Conservation (phyloP, 331 rosid genomes). For the Spiraea crenata region DNA sequence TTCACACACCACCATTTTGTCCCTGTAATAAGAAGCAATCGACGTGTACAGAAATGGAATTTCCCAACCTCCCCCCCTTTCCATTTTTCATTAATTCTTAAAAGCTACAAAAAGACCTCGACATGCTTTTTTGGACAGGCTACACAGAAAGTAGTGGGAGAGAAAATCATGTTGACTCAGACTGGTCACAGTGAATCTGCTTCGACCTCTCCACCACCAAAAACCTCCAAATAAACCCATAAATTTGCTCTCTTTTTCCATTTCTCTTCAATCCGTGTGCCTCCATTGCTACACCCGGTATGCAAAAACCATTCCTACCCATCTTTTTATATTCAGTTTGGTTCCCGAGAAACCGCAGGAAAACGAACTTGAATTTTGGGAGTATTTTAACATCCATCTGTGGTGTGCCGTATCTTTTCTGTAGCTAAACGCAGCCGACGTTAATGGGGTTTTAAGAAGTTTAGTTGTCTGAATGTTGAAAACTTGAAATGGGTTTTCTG, state of each 20-base stretch:
- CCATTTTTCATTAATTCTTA: constrained; percentile 22
- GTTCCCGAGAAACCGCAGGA: constrained; percentile 37
- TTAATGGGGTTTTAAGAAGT: constrained; percentile 21
- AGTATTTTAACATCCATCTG: constrained; percentile 6
- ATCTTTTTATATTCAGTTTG: constrained; percentile 36
- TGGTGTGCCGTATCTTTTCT: constrained; percentile 14
- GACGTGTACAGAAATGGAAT: constrained; percentile 35
- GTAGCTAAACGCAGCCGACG: not conserved
- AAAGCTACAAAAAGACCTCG: constrained; percentile 56
- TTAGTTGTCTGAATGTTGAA: not conserved
- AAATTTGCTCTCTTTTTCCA: not conserved
- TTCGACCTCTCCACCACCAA: constrained; percentile 40
- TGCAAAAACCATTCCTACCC: constrained; percentile 34
- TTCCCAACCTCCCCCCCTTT: not conserved
- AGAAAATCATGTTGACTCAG: constrained; percentile 55
- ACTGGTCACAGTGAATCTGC: constrained; percentile 35
- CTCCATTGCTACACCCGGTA: constrained; percentile 30
- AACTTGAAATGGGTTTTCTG: constrained; percentile 12
- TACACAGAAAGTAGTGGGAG: not conserved
- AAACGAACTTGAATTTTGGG: constrained; percentile 17
- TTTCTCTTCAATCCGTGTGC: constrained; percentile 9
- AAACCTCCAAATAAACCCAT: constrained; percentile 17
- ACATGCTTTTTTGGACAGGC: constrained; percentile 49
- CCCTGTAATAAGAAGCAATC: constrained; percentile 13
- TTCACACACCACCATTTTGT: not conserved